These are phyloP conservation scores for Buddleja alternifolia DNA, from an alignment of 257 asterid genomes.

Conservation along the genomic window DNA sequence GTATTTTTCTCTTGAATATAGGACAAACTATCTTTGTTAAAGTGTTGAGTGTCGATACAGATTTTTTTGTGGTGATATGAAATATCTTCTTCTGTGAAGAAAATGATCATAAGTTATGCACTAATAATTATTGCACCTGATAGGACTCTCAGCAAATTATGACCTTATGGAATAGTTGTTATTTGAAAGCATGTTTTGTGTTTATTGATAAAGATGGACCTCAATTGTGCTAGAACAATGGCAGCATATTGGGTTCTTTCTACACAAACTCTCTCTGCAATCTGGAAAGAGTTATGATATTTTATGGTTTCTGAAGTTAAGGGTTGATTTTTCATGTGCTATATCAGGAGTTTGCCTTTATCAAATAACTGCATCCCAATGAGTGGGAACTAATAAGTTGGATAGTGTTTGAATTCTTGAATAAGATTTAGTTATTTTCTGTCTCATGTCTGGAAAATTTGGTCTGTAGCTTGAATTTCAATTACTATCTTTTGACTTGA, in stretches of 20 bases:
- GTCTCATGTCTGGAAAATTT: neutral
- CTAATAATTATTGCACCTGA: neutral
- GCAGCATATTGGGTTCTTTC: neutral
- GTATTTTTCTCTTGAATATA: neutral
- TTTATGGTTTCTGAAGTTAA: neutral
- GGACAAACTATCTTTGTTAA: neutral
- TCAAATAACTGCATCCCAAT: too few relatives aligned
- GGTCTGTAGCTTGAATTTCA: neutral
- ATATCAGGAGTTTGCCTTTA: too few relatives aligned
- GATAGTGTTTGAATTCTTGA: too few relatives aligned
- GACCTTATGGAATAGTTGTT: conserved; percentile 1
- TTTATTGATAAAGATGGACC: neutral
- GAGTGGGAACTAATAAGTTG: too few relatives aligned
- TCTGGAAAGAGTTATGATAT: neutral
- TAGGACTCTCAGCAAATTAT: conserved; percentile 2
- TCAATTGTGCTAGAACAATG: neutral
- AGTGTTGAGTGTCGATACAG: neutral
- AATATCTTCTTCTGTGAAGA: neutral
- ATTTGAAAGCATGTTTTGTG: neutral
- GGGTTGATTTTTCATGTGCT: neutral
- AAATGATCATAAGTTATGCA: neutral
- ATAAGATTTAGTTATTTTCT: neutral
- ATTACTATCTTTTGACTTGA: neutral
- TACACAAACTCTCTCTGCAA: neutral
- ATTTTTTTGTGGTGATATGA: neutral